Evolutionary conservation across 78 protist genomes (phyloP), one percentile per base, ranked within the genome.

Genomic region (Goniomonas avonlea): DNA sequence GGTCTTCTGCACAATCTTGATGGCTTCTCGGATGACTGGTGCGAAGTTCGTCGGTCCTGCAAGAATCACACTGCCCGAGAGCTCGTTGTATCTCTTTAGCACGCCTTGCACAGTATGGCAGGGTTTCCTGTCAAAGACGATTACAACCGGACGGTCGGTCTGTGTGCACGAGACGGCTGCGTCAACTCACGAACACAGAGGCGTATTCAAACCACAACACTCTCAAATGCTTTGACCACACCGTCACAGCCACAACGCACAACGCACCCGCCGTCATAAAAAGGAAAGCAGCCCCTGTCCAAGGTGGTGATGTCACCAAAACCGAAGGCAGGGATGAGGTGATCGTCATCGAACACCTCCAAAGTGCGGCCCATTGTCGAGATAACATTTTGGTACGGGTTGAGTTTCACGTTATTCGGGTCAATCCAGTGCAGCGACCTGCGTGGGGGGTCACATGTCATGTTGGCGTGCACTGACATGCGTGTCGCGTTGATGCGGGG

Each of bases 1-100:
- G 31, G 35, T 15, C 31, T 4, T 48, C 34, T 1, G 58, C 31
- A 39, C 48, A 5, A 40, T 45, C 45, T 37, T 29, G 38, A 3
- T 4, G 7, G 31, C 68, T 5, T 3, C 65, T 18, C n/a, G 1
- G 47, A 85, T 83, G 56, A 37, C 2, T n/a, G 88, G 87, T 4
- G 89, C 85, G 56, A 89, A 91, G 18, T 43, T 41, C 32, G 94
- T 89, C 48, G 94, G 94, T n/a, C n/a, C 95, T 41, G 76, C 38
- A 34, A 88, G 59, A n/a, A n/a, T n/a, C n/a, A n/a, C n/a, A n/a
- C n/a, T n/a, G n/a, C 93, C 95, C 47, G 76, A 48, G 38, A 88
- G 59, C 35, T 47, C 58, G n/a, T 85, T 74, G 48, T n/a, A n/a
- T n/a, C n/a, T n/a, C n/a, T n/a, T n/a, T n/a, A n/a, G n/a, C n/a